These are phyloP conservation scores for Zymoseptoria tritici DNA, from an alignment of 2,329 filamentous ascomycete genomes.

Conservation along the genomic window DNA sequence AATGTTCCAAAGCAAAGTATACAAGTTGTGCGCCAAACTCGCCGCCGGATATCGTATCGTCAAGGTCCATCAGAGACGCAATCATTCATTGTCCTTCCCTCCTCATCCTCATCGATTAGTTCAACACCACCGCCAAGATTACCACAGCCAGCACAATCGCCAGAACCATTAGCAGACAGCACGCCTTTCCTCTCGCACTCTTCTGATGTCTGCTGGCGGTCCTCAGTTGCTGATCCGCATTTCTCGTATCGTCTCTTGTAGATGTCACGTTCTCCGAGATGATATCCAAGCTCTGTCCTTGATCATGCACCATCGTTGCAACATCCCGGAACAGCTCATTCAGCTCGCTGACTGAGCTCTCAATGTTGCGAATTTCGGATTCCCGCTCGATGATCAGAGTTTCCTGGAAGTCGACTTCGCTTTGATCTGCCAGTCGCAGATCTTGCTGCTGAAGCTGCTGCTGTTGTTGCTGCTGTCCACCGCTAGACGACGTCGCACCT, in stretches of 20 bases:
- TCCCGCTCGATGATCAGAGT: conserved; percentile 92
- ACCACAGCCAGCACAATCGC: conserved; percentile 85
- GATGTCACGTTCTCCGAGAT: conserved; percentile 84
- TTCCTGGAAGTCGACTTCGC: conserved; percentile 97
- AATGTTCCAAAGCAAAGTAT: neutral
- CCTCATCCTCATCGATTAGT: conserved; percentile 37
- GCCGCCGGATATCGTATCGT: neutral
- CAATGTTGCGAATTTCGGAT: conserved; percentile 93
- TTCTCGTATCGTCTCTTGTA: conserved; percentile 70
- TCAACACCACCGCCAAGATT: conserved; percentile 74
- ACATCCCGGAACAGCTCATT: conserved; percentile 97
- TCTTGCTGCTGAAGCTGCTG: conserved; percentile 54
- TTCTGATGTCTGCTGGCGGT: conserved; percentile 89
- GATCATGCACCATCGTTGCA: conserved; percentile 92
- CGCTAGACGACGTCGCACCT: conserved; percentile 25
- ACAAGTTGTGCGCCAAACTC: neutral
- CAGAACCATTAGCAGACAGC: conserved; percentile 81
- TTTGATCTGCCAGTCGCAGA: conserved; percentile 75
- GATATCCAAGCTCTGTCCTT: conserved; percentile 79
- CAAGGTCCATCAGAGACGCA: neutral
- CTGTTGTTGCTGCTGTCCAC: conserved; percentile 49
- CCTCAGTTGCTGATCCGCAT: conserved; percentile 77
- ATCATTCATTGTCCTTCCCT: neutral
- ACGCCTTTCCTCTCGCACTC: conserved; percentile 88
- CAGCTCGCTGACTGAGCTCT: conserved; percentile 88